These are phyloP conservation scores for Zymoseptoria tritici DNA, from an alignment of 2,329 filamentous ascomycete species.

Conservation along the genomic window DNA sequence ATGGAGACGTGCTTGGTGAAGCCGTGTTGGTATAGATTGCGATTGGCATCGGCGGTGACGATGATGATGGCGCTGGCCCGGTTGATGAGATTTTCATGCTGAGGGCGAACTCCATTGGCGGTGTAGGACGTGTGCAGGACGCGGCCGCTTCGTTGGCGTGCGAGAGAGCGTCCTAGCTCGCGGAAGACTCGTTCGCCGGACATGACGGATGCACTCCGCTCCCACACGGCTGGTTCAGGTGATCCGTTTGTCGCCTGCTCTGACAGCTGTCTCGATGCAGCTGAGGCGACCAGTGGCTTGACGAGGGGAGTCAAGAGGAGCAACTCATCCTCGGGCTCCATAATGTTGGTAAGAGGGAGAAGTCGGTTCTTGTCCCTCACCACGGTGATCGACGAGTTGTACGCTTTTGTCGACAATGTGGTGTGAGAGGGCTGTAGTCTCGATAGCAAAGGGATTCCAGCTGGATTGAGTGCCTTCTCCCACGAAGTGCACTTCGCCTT, in stretches of 20 bases:
- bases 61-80: conserved; percentile 82
- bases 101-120: conserved; percentile 81
- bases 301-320: conserved; percentile 81
- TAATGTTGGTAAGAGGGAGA: conserved; percentile 70
- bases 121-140: conserved; percentile 93
- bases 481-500: conserved; percentile 84
- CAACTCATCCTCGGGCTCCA: conserved; percentile 82
- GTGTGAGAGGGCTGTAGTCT: conserved; percentile 77
- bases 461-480: conserved; percentile 83
- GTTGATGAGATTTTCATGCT: conserved; percentile 88
- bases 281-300: conserved; percentile 85
- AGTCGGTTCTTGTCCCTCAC: conserved; percentile 82
- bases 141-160: conserved; percentile 75
- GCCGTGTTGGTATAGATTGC: conserved; percentile 86
- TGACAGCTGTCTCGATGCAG: conserved; percentile 64
- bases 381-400: conserved; percentile 87
- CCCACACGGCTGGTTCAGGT: conserved; percentile 49
- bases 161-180: conserved; percentile 80
- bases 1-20: conserved; percentile 95
- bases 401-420: conserved; percentile 72
- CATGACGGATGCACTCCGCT: conserved; percentile 61
- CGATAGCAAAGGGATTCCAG: conserved; percentile 67
- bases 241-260: conserved; percentile 53
- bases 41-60: conserved; percentile 86
- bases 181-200: conserved; percentile 89